These are phyloP conservation scores for Ascosphaera aggregata DNA, from an alignment of 2,329 filamentous ascomycete species.

Conservation along the genomic window DNA sequence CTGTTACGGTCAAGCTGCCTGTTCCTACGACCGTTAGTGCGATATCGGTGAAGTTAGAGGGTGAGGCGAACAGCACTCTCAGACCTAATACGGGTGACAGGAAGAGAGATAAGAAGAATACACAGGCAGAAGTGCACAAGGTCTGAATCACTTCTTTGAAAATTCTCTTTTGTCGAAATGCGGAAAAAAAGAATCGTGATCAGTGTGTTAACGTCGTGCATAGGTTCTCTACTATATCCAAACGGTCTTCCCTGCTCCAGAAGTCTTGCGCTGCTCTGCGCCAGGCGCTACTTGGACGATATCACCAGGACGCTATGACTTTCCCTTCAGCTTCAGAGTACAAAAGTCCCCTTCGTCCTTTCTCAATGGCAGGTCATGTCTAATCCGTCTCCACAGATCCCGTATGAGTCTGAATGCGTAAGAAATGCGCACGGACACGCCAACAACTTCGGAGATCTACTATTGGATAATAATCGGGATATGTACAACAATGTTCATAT, in stretches of 20 bases:
- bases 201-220: not conserved
- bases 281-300: slow-evolving; percentile 20
- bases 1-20: slow-evolving; percentile 19
- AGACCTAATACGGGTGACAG: slow-evolving; percentile 18
- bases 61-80: slow-evolving; percentile 24
- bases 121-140: slow-evolving; percentile 27
- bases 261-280: slow-evolving; percentile 15
- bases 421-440: slow-evolving; percentile 23
- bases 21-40: slow-evolving; percentile 21
- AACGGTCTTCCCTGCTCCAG: slow-evolving; percentile 22
- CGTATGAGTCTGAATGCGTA: slow-evolving; percentile 26
- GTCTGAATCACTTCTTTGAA: slow-evolving; percentile 9
- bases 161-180: not conserved
- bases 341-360: not conserved
- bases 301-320: slow-evolving; percentile 22
- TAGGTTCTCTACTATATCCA: slow-evolving; percentile 25
- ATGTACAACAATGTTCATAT: slow-evolving; percentile 43
- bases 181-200: not conserved
- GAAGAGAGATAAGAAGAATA: slow-evolving; percentile 23
- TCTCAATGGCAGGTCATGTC: not conserved
- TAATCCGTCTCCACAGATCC: slow-evolving; percentile 14
- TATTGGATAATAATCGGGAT: slow-evolving; percentile 22
- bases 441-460: slow-evolving; percentile 21
- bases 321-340: slow-evolving; percentile 27
- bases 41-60: slow-evolving; percentile 26